Conservation (phyloP, 208 protist species). For the Trichomonas tenax region DNA sequence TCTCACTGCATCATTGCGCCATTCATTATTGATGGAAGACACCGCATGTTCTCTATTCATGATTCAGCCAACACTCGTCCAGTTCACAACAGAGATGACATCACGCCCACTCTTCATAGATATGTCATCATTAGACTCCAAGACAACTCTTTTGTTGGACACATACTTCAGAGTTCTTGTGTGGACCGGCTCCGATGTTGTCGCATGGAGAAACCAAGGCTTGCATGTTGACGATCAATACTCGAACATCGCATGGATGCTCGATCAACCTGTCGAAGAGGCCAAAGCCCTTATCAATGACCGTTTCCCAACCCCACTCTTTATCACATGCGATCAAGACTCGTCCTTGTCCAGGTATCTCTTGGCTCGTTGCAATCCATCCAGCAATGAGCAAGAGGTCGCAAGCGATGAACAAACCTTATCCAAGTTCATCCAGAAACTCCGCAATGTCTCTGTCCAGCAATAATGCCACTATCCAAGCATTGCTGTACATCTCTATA, state of each 20-base stretch:
- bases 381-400: background rate
- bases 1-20: conserved; percentile 85
- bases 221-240: conserved; percentile 56
- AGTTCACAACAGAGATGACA: conserved; percentile 69
- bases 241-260: conserved; percentile 18
- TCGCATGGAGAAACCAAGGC: conserved; percentile 70
- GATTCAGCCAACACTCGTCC: conserved; percentile 90
- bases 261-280: conserved; percentile 26
- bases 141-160: conserved; percentile 89
- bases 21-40: conserved; percentile 77
- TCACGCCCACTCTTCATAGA: conserved; percentile 36
- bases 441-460: background rate
- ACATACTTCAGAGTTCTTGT: conserved; percentile 96
- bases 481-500: no score
- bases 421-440: background rate
- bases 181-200: conserved; percentile 78
- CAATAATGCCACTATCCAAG: no score
- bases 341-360: conserved; percentile 74
- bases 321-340: conserved; percentile 20
- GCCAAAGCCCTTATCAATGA: conserved; percentile 14
- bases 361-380: conserved; percentile 85
- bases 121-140: conserved; percentile 39
- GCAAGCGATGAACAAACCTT: background rate
- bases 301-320: conserved; percentile 28
- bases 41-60: conserved; percentile 69